Evolutionary conservation across 495 filamentous ascomycete species (phyloP).

Genomic region (Hamigera avellanea): DNA sequence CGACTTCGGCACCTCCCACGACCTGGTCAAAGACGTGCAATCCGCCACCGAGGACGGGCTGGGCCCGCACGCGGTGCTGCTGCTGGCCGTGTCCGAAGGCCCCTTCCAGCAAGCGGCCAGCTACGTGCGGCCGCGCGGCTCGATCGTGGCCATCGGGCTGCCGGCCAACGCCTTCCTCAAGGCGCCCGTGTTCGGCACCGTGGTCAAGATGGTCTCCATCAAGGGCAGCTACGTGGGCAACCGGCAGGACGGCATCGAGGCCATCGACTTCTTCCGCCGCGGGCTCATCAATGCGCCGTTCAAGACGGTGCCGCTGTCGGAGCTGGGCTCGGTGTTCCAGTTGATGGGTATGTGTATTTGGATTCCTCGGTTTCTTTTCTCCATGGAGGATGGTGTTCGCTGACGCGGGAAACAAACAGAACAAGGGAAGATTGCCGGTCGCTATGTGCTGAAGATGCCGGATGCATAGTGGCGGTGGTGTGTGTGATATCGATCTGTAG

Average conservation of each 20-base stretch:
- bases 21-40: slow-evolving; percentile 77
- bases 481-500: too few species aligned
- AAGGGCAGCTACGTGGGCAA: slow-evolving; percentile 91
- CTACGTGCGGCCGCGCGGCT: slow-evolving; percentile 70
- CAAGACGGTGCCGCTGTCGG: slow-evolving; percentile 67
- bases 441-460: slow-evolving; percentile 72
- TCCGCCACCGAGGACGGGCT: slow-evolving; percentile 62
- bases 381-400: background rate
- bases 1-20: slow-evolving; percentile 61
- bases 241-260: slow-evolving; percentile 71
- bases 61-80: slow-evolving; percentile 78
- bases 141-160: slow-evolving; percentile 75
- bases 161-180: slow-evolving; percentile 66
- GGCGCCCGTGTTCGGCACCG: slow-evolving; percentile 77
- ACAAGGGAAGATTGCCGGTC: slow-evolving; percentile 68
- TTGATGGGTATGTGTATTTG: slow-evolving; percentile 42
- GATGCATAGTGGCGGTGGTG: too few species aligned
- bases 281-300: slow-evolving; percentile 78
- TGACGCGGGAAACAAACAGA: slow-evolving; percentile 17
- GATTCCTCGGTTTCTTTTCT: background rate
- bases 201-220: slow-evolving; percentile 83
- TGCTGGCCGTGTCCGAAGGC: slow-evolving; percentile 76
- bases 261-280: slow-evolving; percentile 74
- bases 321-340: slow-evolving; percentile 67
- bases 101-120: slow-evolving; percentile 89